phyloP scores from a whole-genome alignment of 768 basidiomycete species.

The Pleurotus citrinopileatus region DNA sequence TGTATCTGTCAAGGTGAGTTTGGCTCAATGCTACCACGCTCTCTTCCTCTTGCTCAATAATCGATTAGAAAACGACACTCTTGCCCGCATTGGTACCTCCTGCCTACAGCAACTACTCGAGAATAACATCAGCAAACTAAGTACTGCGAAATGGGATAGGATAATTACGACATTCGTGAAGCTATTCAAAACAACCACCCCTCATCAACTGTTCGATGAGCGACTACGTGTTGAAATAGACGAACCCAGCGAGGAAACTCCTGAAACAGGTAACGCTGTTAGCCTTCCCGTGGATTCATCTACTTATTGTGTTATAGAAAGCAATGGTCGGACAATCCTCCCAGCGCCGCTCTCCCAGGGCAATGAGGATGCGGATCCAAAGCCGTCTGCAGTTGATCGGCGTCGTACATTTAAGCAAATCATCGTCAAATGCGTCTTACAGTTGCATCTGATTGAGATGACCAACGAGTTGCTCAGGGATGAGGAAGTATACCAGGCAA shows the following conservation, averaged over 20 bases:
- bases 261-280: conserved; percentile 38
- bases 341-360: conserved; percentile 86
- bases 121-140: conserved; percentile 86
- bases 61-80: conserved; percentile 87
- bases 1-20: conserved; percentile 99
- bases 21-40: no score
- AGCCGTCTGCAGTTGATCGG: conserved; percentile 64
- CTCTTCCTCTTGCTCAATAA: conserved; percentile 15
- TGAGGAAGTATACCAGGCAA: conserved; percentile 85
- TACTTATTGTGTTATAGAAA: conserved; percentile 37
- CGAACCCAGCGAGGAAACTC: conserved; percentile 46
- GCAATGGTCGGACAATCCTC: conserved; percentile 66
- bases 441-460: conserved; percentile 93
- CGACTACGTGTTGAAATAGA: conserved; percentile 84
- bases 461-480: conserved; percentile 95
- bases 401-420: conserved; percentile 95
- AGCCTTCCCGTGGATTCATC: neutral
- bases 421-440: conserved; percentile 98
- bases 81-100: conserved; percentile 96
- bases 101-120: conserved; percentile 96
- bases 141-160: conserved; percentile 82
- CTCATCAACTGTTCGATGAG: conserved; percentile 95
- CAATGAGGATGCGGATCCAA: conserved; percentile 48
- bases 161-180: conserved; percentile 92
- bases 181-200: conserved; percentile 96